Evolutionary conservation across 208 protist species (phyloP).

Genomic region (Crithidia mellificae): DNA sequence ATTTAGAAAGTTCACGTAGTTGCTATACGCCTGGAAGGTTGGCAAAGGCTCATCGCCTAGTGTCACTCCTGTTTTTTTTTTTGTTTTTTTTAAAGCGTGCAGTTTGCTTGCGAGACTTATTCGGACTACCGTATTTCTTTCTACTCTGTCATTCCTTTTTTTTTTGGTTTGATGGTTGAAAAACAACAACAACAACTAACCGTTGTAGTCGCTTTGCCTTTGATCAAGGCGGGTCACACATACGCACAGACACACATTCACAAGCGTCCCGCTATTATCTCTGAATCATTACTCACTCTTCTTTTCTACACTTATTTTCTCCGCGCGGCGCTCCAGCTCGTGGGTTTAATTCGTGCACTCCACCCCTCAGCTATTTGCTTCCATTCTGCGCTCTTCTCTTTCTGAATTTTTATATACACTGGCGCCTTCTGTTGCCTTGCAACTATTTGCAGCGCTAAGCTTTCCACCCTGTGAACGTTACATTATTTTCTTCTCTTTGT

Average conservation of each 20-base stretch:
- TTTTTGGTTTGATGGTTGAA: neutral
- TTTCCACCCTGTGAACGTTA: neutral
- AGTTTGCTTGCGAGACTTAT: too few relatives aligned
- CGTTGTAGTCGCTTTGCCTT: neutral
- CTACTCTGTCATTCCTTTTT: neutral
- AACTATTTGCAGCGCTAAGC: neutral
- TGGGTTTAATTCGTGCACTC: neutral
- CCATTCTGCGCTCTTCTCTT: neutral
- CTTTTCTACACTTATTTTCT: too few relatives aligned
- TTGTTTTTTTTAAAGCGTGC: too few relatives aligned
- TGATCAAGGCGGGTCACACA: neutral
- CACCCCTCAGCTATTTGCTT: too few relatives aligned
- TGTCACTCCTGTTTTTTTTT: too few relatives aligned
- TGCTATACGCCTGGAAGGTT: too few relatives aligned
- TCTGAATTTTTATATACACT: neutral
- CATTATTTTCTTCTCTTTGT: conserved; percentile 4
- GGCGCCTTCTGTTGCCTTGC: neutral
- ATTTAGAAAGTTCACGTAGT: too few relatives aligned
- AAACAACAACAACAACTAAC: neutral
- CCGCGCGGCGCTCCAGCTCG: neutral
- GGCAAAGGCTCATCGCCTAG: too few relatives aligned
- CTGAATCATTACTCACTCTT: conserved; percentile 6
- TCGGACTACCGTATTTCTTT: too few relatives aligned
- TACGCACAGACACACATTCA: neutral
- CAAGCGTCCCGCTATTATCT: neutral